A percentile compares a stretch with the other conserved stretches of the same genome.
Conservation (phyloP, 768 basidiomycete genomes). For the Boletus eberwhitei region DNA sequence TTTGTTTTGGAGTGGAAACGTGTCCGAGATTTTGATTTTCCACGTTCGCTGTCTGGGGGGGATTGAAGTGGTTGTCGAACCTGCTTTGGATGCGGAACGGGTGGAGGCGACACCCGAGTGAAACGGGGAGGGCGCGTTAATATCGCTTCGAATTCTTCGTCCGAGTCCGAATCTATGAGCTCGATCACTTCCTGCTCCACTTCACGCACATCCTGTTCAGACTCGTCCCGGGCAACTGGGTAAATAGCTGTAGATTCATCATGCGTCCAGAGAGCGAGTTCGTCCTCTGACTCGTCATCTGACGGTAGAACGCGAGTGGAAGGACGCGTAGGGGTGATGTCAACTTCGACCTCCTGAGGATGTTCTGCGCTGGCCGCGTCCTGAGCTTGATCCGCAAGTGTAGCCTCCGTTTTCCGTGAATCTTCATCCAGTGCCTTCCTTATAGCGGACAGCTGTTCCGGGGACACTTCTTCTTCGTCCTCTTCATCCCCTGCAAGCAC, state of each 20-base stretch:
- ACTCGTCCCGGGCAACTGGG: constrained; percentile 18
- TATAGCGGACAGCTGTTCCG: constrained; percentile 14
- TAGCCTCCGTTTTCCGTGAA: constrained; percentile 7
- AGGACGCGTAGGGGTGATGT: constrained; percentile 18
- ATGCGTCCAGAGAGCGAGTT: constrained; percentile 40
- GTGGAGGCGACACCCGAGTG: constrained; percentile 4
- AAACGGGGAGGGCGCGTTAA: constrained; percentile 23
- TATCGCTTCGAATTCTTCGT: constrained; percentile 28
- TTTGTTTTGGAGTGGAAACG: constrained; percentile 5
- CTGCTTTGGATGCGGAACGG: neutral
- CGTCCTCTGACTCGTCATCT: constrained; percentile 46
- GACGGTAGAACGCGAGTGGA: constrained; percentile 3
- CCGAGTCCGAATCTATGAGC: constrained; percentile 27
- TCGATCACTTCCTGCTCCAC: constrained; percentile 25
- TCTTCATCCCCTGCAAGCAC: constrained; percentile 34
- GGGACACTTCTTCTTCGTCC: constrained; percentile 25
- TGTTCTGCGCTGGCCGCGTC: constrained; percentile 2
- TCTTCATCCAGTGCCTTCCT: constrained; percentile 17
- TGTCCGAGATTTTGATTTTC: constrained; percentile 9
- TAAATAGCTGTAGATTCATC: constrained; percentile 43
- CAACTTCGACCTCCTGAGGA: constrained; percentile 1
- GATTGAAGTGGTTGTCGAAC: constrained; percentile 12
- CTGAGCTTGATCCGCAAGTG: constrained; percentile 1
- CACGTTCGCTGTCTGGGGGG: constrained; percentile 14
- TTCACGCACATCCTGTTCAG: constrained; percentile 13